Evolutionary conservation across 1,139 yeast genomes (phyloP), one percentile per base, ranked within the genome.

Genomic region (Hansenula lynferdii): DNA sequence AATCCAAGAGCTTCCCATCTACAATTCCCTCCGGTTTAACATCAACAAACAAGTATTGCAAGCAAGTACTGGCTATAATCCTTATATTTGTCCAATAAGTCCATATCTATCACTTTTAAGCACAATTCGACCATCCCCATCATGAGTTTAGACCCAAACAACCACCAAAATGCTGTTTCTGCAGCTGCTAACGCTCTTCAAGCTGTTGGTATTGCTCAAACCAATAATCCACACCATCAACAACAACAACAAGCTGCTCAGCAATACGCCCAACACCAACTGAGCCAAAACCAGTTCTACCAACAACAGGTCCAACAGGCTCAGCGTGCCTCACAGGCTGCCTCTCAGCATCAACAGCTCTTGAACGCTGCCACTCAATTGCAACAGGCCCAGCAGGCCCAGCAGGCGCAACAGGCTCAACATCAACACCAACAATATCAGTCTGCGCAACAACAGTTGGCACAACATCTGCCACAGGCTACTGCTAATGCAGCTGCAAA

Each of bases 161-260:
- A 33, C 33, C 37, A 41, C 14, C 43, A 42, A 16, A 40, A 36
- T 25, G 37, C 43, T 12, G 48, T 43, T 28, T 44, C 42, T 32
- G 48, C 43, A 31, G 54, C 54, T 12, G 50, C 51, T 19, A 45
- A 33, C 24, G 54, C 54, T 6, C 42, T 50, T 3, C 53, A 50
- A 37, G 51, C 46, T 5, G 54, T 48, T 14, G 49, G 50, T 28
- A 34, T 47, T 24, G 47, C 47, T 25, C 42, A 41, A 31, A 32
- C 45, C 40, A 33, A 32, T 42, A 42, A 39, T 38, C 42, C 38
- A 30, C 46, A 44, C 34, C 31, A 45, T n/a, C 43, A 30, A 35
- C 34, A 39, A 22, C 40, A 47, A 34, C 50, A 42, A 26, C 45
- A 43, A 32, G 35, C 35, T 17, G 34, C 37, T 17, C 47, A 44